These are phyloP conservation scores for Astrothelium subdiscretum DNA, from an alignment of 495 filamentous ascomycete genomes.

Conservation along the genomic window DNA sequence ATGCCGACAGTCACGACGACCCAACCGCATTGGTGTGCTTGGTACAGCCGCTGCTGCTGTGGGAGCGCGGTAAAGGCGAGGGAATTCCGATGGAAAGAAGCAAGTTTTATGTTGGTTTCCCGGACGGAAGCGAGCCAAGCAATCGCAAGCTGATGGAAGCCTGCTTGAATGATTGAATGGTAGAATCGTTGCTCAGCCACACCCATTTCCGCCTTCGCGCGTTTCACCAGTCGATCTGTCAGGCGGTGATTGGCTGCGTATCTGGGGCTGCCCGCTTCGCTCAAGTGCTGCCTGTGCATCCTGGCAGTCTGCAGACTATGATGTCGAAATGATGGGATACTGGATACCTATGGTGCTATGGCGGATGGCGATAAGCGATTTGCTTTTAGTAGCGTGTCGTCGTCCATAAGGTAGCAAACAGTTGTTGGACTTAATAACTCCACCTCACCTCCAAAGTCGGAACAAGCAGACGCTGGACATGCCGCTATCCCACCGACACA, in stretches of 20 bases:
- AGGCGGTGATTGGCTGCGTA: background rate
- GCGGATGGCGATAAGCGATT: background rate
- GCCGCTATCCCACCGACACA: no score
- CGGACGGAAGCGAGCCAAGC: background rate
- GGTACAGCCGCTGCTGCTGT: no score
- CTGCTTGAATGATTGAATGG: background rate
- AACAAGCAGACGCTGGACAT: no score
- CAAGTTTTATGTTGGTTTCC: background rate
- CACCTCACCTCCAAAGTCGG: background rate
- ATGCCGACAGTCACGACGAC: no score
- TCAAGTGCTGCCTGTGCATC: background rate
- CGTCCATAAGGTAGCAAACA: background rate
- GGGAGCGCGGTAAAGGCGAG: background rate
- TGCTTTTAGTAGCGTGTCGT: no score
- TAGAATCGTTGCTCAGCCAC: constrained; percentile 3
- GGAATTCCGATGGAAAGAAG: background rate
- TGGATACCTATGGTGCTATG: background rate
- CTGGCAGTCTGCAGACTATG: background rate
- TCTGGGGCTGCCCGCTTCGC: background rate
- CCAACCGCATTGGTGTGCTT: no score
- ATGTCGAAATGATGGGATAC: background rate
- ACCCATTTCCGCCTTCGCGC: background rate
- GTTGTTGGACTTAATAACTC: background rate
- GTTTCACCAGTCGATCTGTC: background rate
- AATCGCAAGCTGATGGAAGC: background rate